Evolutionary conservation across 768 basidiomycete genomes (phyloP).

Genomic region (Mycena pura): DNA sequence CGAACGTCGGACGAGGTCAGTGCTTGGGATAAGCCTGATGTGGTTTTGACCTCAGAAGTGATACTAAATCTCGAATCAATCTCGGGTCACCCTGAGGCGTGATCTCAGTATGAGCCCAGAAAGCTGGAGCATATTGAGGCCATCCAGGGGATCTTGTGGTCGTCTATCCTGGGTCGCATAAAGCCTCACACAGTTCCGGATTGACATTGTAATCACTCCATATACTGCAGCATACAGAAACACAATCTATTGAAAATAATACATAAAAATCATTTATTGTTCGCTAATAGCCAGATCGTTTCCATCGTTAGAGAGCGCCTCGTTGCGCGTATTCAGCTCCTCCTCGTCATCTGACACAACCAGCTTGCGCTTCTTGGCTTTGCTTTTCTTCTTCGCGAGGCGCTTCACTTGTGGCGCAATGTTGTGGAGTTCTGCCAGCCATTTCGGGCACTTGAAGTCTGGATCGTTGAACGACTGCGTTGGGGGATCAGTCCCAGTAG

Average conservation of each 20-base stretch:
- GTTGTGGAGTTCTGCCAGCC: not conserved
- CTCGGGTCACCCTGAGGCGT: not conserved
- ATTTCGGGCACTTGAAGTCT: not conserved
- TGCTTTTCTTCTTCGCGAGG: conserved; percentile 8
- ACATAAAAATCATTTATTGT: not conserved
- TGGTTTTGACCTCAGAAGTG: conserved; percentile 1
- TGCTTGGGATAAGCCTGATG: not conserved
- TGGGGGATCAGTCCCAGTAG: not conserved
- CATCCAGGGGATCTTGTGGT: not conserved
- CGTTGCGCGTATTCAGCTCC: not conserved
- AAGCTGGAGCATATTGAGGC: not conserved
- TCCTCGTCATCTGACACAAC: not conserved
- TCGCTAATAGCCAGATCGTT: not conserved
- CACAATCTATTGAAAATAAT: too few species aligned
- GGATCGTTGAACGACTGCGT: conserved; percentile 3
- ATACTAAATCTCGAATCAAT: conserved; percentile 4
- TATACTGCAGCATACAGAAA: not conserved
- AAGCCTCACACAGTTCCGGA: not conserved
- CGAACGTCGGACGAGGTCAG: not conserved
- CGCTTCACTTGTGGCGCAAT: not conserved
- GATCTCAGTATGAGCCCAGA: not conserved
- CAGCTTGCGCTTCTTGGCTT: conserved; percentile 6
- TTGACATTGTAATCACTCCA: not conserved
- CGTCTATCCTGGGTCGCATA: too few species aligned
- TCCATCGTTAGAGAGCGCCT: not conserved